Evolutionary conservation across 2,329 filamentous ascomycete species (phyloP), one percentile per base, ranked within the genome.

Genomic region (Shiraia sp.): DNA sequence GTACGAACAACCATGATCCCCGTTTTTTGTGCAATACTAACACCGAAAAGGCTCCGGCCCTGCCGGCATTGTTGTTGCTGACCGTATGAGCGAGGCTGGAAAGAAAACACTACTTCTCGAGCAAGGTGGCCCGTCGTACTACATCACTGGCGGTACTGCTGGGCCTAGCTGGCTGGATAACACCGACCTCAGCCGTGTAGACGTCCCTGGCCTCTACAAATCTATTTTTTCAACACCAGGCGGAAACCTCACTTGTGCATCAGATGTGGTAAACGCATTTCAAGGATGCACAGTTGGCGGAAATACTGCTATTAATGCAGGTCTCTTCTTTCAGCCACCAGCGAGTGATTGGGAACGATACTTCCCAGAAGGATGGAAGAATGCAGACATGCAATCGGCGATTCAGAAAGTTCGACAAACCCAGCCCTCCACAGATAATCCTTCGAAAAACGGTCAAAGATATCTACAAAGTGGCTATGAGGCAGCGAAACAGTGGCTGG

Each of bases 271-370:
- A 10, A 70, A 70, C 24, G 71, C 70, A 8, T 78, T 71, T 47
- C 69, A 74, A 16, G 79, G 72, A 19, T 81, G 79, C 55, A 74
- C 75, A 0, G 66, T 79, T 10, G 77, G 78, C 4, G 78, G 78
- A 7, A 74, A 71, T 42, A 77, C 73, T 32, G 76, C 78, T 8
- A 77, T 80, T 59, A 80, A 80, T 40, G 78, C 77, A 5, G 77
- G 77, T 7, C 57, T 80, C 1, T 79, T 73, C 57, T 79, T 79
- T 46, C 72, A 79, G 45, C 77, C 78, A 5, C 77, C 77, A 1
- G 72, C 74, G 1, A 75, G 73, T 1, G 78, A 80, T 47, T 80
- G 74, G 68, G 75, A 80, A 51, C 58, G 70, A 6, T 79, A 76
- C 35, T 74, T 75, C 37, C 76, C 76, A 0, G 46, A 59, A 0